These are phyloP conservation scores for Toxicodendron radicans DNA, from an alignment of 345 rosid species.

Conservation along the genomic window DNA sequence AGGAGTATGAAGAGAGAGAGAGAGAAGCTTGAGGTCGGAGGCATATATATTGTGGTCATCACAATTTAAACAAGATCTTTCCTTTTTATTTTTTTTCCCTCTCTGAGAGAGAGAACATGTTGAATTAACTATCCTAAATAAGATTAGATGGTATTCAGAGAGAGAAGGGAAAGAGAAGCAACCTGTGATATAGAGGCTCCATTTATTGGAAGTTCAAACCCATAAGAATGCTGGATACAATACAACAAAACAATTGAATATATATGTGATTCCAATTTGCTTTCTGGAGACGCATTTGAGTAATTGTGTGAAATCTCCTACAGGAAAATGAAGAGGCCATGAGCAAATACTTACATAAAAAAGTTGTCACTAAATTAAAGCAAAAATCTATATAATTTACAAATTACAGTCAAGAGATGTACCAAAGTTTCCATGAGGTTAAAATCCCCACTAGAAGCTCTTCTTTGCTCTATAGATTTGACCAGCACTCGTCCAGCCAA, in stretches of 20 bases:
- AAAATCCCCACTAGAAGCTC: slow-evolving; percentile 31
- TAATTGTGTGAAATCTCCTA: slow-evolving; percentile 71
- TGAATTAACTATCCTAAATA: not conserved
- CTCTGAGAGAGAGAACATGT: not conserved
- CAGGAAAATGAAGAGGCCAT: slow-evolving; percentile 19
- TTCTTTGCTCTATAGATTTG: slow-evolving; percentile 45
- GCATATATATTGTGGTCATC: not conserved
- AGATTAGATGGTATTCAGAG: not conserved
- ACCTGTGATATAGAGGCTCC: slow-evolving; percentile 63
- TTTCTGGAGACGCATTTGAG: slow-evolving; percentile 52
- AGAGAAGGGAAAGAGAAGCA: slow-evolving; percentile 23
- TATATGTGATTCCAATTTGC: slow-evolving; percentile 72
- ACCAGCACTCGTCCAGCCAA: slow-evolving; percentile 72
- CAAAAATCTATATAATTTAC: not conserved
- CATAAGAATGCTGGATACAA: slow-evolving; percentile 54
- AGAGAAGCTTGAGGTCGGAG: not conserved
- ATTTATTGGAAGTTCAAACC: slow-evolving; percentile 53
- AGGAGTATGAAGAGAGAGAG: not conserved
- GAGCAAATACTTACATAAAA: slow-evolving; percentile 16
- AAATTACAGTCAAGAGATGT: slow-evolving; percentile 17
- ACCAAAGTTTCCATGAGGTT: slow-evolving; percentile 48
- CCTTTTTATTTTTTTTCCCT: not conserved
- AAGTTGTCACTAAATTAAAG: slow-evolving; percentile 4
- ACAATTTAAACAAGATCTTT: not conserved
- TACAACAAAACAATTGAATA: slow-evolving; percentile 61